These are phyloP conservation scores for Huntiella savannae DNA, from an alignment of 2,329 filamentous ascomycete genomes.

Conservation along the genomic window DNA sequence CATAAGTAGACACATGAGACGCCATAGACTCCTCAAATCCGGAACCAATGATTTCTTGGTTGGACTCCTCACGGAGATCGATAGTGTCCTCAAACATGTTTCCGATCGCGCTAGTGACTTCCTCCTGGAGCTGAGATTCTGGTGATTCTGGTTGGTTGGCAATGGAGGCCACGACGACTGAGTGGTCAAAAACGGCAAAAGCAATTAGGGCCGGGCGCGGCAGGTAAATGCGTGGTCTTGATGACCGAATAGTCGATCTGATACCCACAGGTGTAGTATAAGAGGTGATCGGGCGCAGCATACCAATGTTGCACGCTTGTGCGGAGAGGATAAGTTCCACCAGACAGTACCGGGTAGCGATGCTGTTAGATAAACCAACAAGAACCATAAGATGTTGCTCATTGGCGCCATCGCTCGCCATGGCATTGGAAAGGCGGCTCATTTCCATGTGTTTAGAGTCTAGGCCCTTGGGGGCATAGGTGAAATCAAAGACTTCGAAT, in stretches of 20 bases:
- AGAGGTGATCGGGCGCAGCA: conserved; percentile 47
- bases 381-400: conserved; percentile 43
- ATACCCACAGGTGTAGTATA: conserved; percentile 35
- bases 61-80: conserved; percentile 49
- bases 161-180: conserved; percentile 60
- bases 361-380: conserved; percentile 33
- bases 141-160: conserved; percentile 48
- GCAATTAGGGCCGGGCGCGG: conserved; percentile 64
- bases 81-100: conserved; percentile 71
- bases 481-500: conserved; percentile 64
- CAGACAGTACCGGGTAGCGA: conserved; percentile 47
- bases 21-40: conserved; percentile 35
- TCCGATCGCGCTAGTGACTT: conserved; percentile 38
- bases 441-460: conserved; percentile 31
- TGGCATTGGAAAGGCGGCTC: conserved; percentile 31
- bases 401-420: conserved; percentile 29
- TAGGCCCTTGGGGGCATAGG: conserved; percentile 39
- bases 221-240: conserved; percentile 50
- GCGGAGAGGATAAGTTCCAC: conserved; percentile 49
- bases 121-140: conserved; percentile 54
- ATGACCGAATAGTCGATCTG: conserved; percentile 20
- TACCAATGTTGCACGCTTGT: conserved; percentile 36
- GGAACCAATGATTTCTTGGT: conserved; percentile 44
- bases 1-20: conserved; percentile 18
- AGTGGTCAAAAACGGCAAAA: conserved; percentile 62